phyloP scores from a whole-genome alignment of 257 asterid species.

The Solanum microdontum region DNA sequence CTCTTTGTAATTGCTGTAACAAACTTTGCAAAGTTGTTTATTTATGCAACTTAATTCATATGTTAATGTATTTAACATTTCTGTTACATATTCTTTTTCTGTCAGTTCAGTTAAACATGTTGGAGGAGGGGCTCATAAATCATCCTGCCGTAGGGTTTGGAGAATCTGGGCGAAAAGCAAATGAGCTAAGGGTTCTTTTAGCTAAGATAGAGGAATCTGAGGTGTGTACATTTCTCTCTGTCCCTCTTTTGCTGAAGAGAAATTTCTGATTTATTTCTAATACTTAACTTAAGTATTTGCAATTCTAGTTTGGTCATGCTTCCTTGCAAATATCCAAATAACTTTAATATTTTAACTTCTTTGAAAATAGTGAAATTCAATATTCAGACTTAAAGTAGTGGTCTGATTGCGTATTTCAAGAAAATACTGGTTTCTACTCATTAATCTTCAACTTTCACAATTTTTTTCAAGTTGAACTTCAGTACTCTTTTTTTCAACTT shows the following conservation, averaged over 20 bases:
- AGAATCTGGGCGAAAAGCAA: slow-evolving; percentile 85
- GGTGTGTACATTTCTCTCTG: slow-evolving; percentile 31
- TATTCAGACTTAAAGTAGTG: background rate
- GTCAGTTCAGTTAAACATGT: slow-evolving; percentile 94
- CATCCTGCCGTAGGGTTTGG: slow-evolving; percentile 95
- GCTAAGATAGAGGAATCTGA: slow-evolving; percentile 96
- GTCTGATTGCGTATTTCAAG: background rate
- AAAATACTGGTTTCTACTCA: background rate
- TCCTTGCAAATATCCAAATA: background rate
- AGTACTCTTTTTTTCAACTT: background rate
- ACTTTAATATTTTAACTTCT: background rate
- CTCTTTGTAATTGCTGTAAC: background rate
- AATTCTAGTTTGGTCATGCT: background rate
- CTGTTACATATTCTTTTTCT: slow-evolving; percentile 28
- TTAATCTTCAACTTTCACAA: background rate
- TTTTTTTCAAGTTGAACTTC: background rate
- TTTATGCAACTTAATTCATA: background rate
- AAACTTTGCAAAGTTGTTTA: background rate
- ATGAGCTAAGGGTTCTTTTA: slow-evolving; percentile 73
- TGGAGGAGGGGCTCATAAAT: slow-evolving; percentile 96
- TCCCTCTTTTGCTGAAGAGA: background rate
- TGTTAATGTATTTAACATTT: background rate
- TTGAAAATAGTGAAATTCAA: background rate
- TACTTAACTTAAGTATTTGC: background rate
- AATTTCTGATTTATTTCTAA: background rate